Evolutionary conservation across 2,329 filamentous ascomycete genomes (phyloP), one percentile per base, ranked within the genome.

Genomic region (Coleophoma eucalyptorum): DNA sequence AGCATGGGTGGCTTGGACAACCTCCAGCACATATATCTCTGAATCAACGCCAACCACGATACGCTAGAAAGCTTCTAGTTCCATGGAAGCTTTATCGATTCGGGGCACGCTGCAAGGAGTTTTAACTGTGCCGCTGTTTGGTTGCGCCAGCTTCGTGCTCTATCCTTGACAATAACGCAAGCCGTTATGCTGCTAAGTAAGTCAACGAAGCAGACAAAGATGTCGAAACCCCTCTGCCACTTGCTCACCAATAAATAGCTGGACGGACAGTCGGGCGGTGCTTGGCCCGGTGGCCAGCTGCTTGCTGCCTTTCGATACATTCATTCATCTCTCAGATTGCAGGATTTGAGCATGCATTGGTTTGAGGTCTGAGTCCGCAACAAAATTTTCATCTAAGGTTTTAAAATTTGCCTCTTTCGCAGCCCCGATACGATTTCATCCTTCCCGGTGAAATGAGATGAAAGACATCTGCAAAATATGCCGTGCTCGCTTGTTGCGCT

Each of bases 1-100:
- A 32, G 42, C 42, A 26, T 26, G 26, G 26, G 26, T 26, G 26
- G 26, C 26, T 26, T 26, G 26, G 26, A 26, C 26, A 26, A 26
- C 26, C 26, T 26, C 26, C 26, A 26, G 26, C 26, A 26, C 26
- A 3, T 3, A 5, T 3, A 3, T 26, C 6, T 26, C 26, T 26
- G 26, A 26, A 26, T 26, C 35, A 15, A 15, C 35, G 15, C 35
- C 10, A 5, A 26, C 26, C 26, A 26, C 26, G n/a, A 12, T 12
- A 44, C 42, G 42, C 42, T 44, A 44, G 42, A 44, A 44, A 26
- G 19, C 12, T 44, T 44, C 42, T 44, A 44, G 19, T 12, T 32
- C 26, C 20, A 31, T 6, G 26, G 26, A 26, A 26, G 26, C 26
- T 26, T 26, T 26, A 26, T 42, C 16, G 40, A 42, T 42, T 11